Base-by-base conservation (phyloP, 169 alveolate species). In the Plasmodium fragile region DNA sequence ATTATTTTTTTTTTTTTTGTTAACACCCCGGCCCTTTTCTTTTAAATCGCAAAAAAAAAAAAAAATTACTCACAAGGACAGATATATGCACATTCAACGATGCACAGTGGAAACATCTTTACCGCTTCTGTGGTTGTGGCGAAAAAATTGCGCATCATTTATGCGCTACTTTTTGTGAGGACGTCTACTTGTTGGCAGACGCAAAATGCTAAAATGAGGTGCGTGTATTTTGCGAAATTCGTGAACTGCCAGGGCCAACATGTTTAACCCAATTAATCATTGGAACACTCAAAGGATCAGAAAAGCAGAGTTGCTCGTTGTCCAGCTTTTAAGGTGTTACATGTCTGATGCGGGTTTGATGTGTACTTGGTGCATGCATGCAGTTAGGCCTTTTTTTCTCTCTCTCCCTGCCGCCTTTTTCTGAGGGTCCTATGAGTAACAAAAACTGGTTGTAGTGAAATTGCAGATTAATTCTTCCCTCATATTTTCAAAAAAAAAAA, bases 331-430 rank as follows among this genome's bases (percentile, higher is more conserved):
- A 22, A 85, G 80, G 79, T 83, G 36, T 45, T 1, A 41, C 59
- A 13, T 49, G 59, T 22, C 11, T 49, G 59, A 2, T 49, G 59
- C 59, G 22, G 6, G 18, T 13, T 41, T 41, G 52, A 7, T 41
- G 52, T 0, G 52, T 41, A 13, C 22, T 7, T 28, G 10, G 8
- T 65, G 41, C 85, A 85, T 85, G 93, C 85, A 85, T 85, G 93
- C 93, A 85, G 30, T 28, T 69, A 69, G 70, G 72, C 52, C 73
- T 82, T 25, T 65, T 41, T 82, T 69, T 65, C 30, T 78, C 28
- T 41, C 30, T 78, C 53, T 16, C 36, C n/a, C 36, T 28, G 30
- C 75, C 4, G n/a, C 39, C 75, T 7, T 65, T 65, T 65, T 65
- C 75, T 65, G 39, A 25, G 34, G 34, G 30, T 25, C 36, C 8